Conservation (phyloP, 108 stramenopile genomes). For the Bacterosira constricta region DNA sequence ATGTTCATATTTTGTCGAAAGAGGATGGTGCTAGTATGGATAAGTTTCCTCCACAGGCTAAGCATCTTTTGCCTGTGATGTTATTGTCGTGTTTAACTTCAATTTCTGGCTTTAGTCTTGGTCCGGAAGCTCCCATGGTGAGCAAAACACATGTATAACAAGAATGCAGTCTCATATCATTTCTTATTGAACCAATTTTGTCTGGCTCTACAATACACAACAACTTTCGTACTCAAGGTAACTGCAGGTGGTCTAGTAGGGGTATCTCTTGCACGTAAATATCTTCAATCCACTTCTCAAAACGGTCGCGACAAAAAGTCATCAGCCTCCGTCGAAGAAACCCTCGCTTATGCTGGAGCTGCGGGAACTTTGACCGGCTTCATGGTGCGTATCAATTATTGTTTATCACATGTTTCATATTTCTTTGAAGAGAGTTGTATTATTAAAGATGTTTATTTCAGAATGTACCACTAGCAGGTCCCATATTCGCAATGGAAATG, state of each 20-base stretch:
- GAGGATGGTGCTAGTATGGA: conserved; percentile 16
- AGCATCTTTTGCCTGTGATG: conserved; percentile 44
- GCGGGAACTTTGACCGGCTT: conserved; percentile 70
- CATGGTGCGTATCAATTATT: too few species aligned
- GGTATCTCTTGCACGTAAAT: conserved; percentile 28
- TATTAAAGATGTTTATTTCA: too few species aligned
- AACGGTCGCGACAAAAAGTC: not conserved
- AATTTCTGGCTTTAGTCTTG: conserved; percentile 63
- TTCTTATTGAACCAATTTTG: not conserved
- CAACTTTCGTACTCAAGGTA: conserved; percentile 1
- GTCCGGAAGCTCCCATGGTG: conserved; percentile 80
- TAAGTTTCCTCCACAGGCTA: conserved; percentile 37
- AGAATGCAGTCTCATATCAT: too few species aligned
- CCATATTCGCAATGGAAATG: conserved; percentile 71
- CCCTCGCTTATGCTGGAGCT: conserved; percentile 52
- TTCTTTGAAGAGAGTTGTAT: too few species aligned
- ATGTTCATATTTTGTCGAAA: conserved; percentile 34
- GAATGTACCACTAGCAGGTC: conserved; percentile 65
- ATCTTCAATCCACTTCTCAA: conserved; percentile 25
- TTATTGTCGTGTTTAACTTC: conserved; percentile 53
- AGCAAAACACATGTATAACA: too few species aligned
- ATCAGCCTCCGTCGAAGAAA: conserved; percentile 22
- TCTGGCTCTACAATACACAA: not conserved
- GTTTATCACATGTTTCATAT: too few species aligned
- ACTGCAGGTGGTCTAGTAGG: conserved; percentile 31